Evolutionary conservation across 164 flowering plant genomes (phyloP), one percentile per base, ranked within the genome.

Genomic region (Stephania yunnanensis): DNA sequence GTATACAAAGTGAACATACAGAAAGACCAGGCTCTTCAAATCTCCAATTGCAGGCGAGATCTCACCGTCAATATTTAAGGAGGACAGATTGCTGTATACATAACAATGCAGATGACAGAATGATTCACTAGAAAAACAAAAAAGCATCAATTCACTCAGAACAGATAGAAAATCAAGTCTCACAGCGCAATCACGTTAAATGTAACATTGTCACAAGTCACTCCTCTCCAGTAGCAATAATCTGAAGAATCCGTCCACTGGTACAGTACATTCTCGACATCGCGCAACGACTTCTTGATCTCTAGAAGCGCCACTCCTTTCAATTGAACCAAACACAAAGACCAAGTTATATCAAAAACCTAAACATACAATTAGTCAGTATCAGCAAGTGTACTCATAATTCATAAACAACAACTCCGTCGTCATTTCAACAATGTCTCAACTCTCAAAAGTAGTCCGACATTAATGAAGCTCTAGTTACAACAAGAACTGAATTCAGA

Each of bases 171-270:
- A 13, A 0, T 12, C 6, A 55, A 55, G 17, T 52, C 92, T 84
- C 74, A 96, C 99, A 96, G 93, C 29, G 93, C 88, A 81, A 89
- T 75, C 50, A 96, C 92, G 81, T 81, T 82, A 84, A 94, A 90
- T 79, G 97, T 94, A 84, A 84, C 86, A 85, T 94, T 96, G 58
- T 92, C 99, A 78, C 99, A 96, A 7, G 89, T 80, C 12, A 94
- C 86, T 7, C 99, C 99, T 78, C 94, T 89, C 99, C 99, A 96
- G 8, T 78, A 87, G 83, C 99, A 96, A 72, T 81, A 94, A 73
- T 94, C 98, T 1, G 97, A 86, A 2, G 91, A 85, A 75, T 86
- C 90, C 13, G 87, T 87, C 99, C 99, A 96, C 78, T 94, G 97
- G 81, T 89, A 91, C 7, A 96, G 80, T 46, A 90, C 88, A 84